Evolutionary conservation across 2,329 filamentous ascomycete species (phyloP), one percentile per base, ranked within the genome.

Genomic region (Colletotrichum siamense): DNA sequence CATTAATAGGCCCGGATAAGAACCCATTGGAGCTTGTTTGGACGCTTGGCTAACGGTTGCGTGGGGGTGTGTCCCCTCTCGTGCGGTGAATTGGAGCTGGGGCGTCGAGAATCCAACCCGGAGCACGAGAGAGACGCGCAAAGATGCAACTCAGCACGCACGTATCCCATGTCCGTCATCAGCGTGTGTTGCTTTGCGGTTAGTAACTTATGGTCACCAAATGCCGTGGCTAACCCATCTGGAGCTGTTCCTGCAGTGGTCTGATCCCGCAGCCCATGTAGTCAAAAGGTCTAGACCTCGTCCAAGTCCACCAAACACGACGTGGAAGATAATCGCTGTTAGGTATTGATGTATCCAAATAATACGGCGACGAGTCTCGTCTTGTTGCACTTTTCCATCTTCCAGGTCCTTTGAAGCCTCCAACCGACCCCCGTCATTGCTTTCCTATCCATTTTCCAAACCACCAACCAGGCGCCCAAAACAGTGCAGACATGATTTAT

Each of bases 311-410:
- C 63, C 30, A 34, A 15, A 13, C 39, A n/a, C 16, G 18, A 63
- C 5, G 30, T 69, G 57, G 30, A 74, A 71, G 49, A 77, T 75
- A 77, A 77, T 77, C 32, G 64, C 49, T 76, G 66, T 75, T 77
- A 77, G 72, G 75, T 77, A 76, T 77, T 77, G 75, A 75, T 77
- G 66, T 77, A 77, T 55, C 63, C 75, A 71, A 71, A 67, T 70
- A 39, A 75, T 77, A 71, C 66, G 71, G 62, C 63, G 32, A 77
- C 66, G 57, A 75, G 61, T 66, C 67, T 77, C 71, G 66, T 75
- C 65, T 64, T 55, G 36, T 64, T 67, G 61, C 75, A 71, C 65
- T 76, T 71, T 75, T 67, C 59, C 72, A 68, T 62, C 55, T 75
- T 61, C 57, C 71, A 63, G 71, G 52, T 74, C 72, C 34, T 57